Base-by-base conservation (phyloP, 192 early-diverging fungal species). In the Rhizophagus prolifer region DNA sequence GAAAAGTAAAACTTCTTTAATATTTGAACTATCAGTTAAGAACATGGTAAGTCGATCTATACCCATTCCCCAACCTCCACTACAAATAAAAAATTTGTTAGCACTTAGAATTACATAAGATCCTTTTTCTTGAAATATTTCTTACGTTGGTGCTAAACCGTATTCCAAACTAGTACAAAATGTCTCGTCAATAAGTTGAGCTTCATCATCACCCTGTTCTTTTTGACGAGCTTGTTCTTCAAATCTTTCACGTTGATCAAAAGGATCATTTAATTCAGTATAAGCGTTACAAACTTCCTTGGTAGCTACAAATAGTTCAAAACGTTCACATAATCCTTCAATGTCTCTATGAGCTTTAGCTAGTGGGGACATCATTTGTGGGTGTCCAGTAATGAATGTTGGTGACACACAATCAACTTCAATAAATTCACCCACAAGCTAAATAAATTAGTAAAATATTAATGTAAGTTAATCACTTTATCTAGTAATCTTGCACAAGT, bases 201-300 rank as follows among this genome's bases (percentile, higher is more conserved):
- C 97, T 85, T 99, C 97, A 79, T 99, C 97, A 82, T 99, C 97
- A 79, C 97, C 97, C 70, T 94, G 95, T 74, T 87, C 97, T 91
- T 99, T 99, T 82, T 99, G 96, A 41, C 79, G 84, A 34, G 97
- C 97, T 87, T 99, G 97, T 88, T 97, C 95, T 54, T 90, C 97
- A 84, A 99, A 99, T 80, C 96, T 89, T 83, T 96, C 95, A 74
- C 97, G 93, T 86, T 99, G 97, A 79, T 97, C 97, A 82, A 96
- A 97, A 58, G 97, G 97, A 88, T 99, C 97, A 89, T 99, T 99
- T 84, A 99, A 90, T 90, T 99, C 97, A 9, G 97, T 99, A 92
- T 98, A 99, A 28, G 96, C 94, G 78, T 99, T 99, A 88, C 94
- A 95, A 67, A 99, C 89, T 82, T 99, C 97, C 92, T 98, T 99